Conservation (phyloP, 345 rosid species). For the Raphanus raphanistrum region DNA sequence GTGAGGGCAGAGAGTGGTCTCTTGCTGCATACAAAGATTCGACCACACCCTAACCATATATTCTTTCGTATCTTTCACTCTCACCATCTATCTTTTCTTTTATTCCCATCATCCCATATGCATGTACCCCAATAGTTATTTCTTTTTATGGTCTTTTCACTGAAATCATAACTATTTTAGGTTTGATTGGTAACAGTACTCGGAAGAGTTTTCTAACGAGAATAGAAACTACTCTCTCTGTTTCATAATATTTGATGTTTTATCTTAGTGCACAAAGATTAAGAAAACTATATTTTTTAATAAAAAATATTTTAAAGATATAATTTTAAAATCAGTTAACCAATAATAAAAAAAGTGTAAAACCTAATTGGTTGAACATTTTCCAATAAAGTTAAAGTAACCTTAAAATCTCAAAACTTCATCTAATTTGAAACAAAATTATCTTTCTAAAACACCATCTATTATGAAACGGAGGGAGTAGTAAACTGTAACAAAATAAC, state of each 20-base stretch:
- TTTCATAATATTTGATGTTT: too few species aligned
- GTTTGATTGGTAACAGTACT: not conserved
- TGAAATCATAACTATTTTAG: conserved; percentile 11
- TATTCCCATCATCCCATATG: conserved; percentile 6
- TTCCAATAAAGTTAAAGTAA: too few species aligned
- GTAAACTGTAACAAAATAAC: not conserved
- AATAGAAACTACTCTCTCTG: not conserved
- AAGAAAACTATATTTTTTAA: too few species aligned
- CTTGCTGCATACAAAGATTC: conserved; percentile 27
- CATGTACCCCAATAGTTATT: conserved; percentile 3
- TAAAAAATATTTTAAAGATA: too few species aligned
- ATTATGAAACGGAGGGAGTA: too few species aligned
- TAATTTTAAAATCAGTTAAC: too few species aligned
- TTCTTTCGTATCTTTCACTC: conserved; percentile 20
- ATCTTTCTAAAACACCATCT: too few species aligned
- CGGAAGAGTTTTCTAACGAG: not conserved
- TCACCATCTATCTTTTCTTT: conserved; percentile 21
- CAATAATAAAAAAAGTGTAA: too few species aligned
- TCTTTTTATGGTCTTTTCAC: conserved; percentile 12
- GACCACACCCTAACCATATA: conserved; percentile 39
- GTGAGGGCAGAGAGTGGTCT: conserved; percentile 27
- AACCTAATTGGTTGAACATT: too few species aligned
- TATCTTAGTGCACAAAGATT: too few species aligned
- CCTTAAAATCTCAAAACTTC: too few species aligned
- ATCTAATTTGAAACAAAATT: too few species aligned